phyloP scores from a whole-genome alignment of 2,329 filamentous ascomycete species.

The Exophiala sp. region DNA sequence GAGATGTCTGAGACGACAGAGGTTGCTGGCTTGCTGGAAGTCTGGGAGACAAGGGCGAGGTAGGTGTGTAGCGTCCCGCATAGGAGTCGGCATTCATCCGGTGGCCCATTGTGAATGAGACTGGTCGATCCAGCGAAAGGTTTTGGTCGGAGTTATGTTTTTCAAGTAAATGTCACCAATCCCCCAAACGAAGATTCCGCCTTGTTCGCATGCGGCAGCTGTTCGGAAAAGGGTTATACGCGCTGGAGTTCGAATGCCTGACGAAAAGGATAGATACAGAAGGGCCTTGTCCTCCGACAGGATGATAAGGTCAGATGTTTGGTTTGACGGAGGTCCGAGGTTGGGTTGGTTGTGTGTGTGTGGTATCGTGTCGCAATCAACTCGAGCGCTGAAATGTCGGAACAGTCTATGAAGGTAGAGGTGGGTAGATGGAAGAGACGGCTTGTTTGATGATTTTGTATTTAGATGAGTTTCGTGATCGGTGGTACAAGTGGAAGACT shows the following conservation, averaged over 20 bases:
- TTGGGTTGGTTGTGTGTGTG: not conserved
- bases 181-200: not conserved
- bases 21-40: slow-evolving; percentile 19
- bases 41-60: slow-evolving; percentile 28
- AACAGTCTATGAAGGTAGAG: not conserved
- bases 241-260: not conserved
- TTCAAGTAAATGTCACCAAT: slow-evolving; percentile 6
- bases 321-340: not conserved
- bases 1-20: slow-evolving; percentile 33
- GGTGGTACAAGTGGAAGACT: not conserved
- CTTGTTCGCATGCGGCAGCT: slow-evolving; percentile 21
- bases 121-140: not conserved
- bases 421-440: not conserved
- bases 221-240: not conserved
- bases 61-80: slow-evolving; percentile 26
- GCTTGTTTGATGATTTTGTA: not conserved
- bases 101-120: slow-evolving; percentile 9
- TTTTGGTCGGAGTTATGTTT: not conserved
- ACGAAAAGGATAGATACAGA: not conserved
- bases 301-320: not conserved
- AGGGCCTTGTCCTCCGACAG: not conserved
- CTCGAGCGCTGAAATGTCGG: not conserved
- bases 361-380: not conserved
- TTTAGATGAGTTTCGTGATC: not conserved
- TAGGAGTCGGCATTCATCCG: slow-evolving; percentile 19